Base-by-base conservation (phyloP, 768 basidiomycete genomes). In the Boletellus emodensis region DNA sequence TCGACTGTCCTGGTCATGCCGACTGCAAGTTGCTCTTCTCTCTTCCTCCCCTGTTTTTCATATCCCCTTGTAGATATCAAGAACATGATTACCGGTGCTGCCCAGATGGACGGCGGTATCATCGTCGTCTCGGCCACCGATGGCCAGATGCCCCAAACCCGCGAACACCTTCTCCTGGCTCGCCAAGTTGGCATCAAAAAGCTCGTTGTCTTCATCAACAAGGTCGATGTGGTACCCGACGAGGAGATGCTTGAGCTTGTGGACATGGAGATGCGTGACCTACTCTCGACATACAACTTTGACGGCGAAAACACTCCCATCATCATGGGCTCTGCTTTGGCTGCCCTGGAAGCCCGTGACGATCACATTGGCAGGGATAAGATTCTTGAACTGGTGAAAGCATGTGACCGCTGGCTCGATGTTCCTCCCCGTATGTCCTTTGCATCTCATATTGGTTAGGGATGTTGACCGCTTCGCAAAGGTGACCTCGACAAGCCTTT, bases 231-330 rank as follows among this genome's bases (percentile, higher is more conserved):
- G 76, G 89, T 98, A 52, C 82, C 87, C 54, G 96, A 99, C 79
- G 83, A 87, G 6, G 96, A 99, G 78, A 97, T 99, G 94, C 76
- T 98, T 49, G 93, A 96, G 75, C 87, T 99, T 52, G 96, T 99
- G 53, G 96, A 99, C 61, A 98, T 99, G 94, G 96, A 99, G 80
- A 99, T 99, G 85, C 86, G 96, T 52, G 96, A 99, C 65, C 79
- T 99, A 11, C 80, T 99, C 20, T 73, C 83, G 4, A 84, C 83
- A 13, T 98, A 97, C 75, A 90, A 92, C 61, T 99, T 89, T 57
- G 96, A 99, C 61, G 96, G 96, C 47, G 96, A 99, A 70, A 80
- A 86, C 61, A 98, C 96, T 0, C 96, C 96, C n/a, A 97, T 99
- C 61, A 70, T 98, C 64, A 94, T 92, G 88, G 96, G 96, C 40